phyloP scores from a whole-genome alignment of 495 filamentous ascomycete genomes.

The Penicillium salamii region DNA sequence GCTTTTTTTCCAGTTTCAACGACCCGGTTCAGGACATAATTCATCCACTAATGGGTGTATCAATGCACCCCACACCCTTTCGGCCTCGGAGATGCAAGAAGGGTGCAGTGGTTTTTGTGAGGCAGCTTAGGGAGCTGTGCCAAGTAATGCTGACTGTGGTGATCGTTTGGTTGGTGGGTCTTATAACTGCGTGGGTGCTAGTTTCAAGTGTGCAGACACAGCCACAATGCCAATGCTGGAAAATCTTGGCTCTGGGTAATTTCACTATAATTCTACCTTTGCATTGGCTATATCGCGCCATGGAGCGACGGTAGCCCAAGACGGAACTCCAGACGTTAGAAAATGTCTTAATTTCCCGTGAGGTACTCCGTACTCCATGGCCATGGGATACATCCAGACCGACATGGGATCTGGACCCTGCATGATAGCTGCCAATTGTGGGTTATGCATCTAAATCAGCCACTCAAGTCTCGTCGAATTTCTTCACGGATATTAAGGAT shows the following conservation, averaged over 20 bases:
- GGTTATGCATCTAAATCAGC: background rate
- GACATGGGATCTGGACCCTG: background rate
- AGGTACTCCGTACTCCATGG: too few species aligned
- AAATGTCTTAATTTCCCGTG: conserved; percentile 1
- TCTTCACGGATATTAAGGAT: conserved; percentile 1
- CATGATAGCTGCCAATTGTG: background rate
- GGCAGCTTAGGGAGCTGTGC: too few species aligned
- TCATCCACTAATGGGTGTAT: too few species aligned
- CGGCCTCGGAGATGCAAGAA: too few species aligned
- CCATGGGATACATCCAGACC: background rate
- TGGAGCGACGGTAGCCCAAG: background rate
- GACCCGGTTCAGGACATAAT: too few species aligned
- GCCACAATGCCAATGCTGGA: conserved; percentile 1
- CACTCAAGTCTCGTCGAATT: background rate
- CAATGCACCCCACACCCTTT: too few species aligned
- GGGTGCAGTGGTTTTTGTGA: too few species aligned
- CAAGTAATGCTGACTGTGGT: too few species aligned
- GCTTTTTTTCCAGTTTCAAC: too few species aligned
- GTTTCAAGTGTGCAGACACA: background rate
- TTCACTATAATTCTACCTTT: background rate
- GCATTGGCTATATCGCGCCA: background rate
- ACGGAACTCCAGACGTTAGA: background rate
- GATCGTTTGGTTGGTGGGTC: conserved; percentile 1
- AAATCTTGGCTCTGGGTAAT: background rate
- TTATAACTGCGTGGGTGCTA: background rate